These are phyloP conservation scores for Thielaviopsis punctulata DNA, from an alignment of 2,329 filamentous ascomycete species.

Conservation along the genomic window DNA sequence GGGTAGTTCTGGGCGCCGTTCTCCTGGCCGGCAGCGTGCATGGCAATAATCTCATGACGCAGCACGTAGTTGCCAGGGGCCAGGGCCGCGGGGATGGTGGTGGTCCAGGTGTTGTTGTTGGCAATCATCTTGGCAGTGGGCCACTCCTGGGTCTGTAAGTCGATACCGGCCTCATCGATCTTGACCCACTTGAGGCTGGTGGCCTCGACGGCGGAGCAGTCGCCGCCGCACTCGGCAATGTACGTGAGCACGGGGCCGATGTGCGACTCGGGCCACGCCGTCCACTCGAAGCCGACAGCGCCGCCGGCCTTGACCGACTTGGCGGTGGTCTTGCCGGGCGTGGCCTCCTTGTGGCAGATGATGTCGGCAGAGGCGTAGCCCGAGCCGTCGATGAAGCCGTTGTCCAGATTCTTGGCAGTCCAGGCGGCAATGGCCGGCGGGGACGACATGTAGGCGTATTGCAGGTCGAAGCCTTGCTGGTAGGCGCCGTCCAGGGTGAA, in stretches of 20 bases:
- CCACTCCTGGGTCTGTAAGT: constrained; percentile 23
- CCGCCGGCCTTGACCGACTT: constrained; percentile 24
- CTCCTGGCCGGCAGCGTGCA: constrained; percentile 25
- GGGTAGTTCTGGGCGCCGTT: constrained; percentile 35
- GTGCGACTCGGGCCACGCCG: constrained; percentile 26
- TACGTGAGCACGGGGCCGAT: constrained; percentile 43
- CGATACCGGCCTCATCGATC: constrained; percentile 39
- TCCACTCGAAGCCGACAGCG: constrained; percentile 25
- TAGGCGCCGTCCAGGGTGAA: constrained; percentile 12
- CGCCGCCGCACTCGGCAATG: constrained; percentile 40
- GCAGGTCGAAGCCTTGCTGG: constrained; percentile 14
- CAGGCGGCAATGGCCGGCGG: constrained; percentile 20
- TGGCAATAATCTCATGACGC: constrained; percentile 34
- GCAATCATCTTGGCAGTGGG: constrained; percentile 25
- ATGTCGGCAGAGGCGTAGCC: constrained; percentile 25
- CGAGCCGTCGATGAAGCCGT: constrained; percentile 31
- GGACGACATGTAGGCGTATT: constrained; percentile 14
- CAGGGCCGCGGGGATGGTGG: constrained; percentile 20
- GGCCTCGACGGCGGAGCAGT: constrained; percentile 38
- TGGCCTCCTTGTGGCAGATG: constrained; percentile 27
- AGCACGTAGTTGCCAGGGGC: constrained; percentile 28
- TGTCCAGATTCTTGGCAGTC: constrained; percentile 26
- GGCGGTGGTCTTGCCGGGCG: constrained; percentile 20
- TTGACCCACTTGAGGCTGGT: constrained; percentile 42
- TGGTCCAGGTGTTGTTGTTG: constrained; percentile 19